Evolutionary conservation across 352 stramenopile genomes (phyloP).

Genomic region (Phytophthora pisi): DNA sequence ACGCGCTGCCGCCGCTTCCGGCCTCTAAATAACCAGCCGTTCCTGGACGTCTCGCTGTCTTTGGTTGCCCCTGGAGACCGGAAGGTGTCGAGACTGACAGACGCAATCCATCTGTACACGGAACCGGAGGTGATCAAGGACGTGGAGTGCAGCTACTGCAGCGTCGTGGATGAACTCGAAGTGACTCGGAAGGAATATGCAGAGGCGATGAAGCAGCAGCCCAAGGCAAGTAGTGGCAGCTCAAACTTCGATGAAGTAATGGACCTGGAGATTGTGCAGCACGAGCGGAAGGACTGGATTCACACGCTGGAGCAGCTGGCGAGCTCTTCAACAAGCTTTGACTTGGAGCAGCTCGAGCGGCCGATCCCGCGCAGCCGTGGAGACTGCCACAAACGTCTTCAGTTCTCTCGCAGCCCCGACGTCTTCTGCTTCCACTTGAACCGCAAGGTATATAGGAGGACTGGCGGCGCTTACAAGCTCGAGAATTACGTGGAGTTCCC

Average conservation of each 20-base stretch:
- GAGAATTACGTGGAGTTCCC: conserved; percentile 84
- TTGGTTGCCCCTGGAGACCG: conserved; percentile 45
- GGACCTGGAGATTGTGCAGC: conserved; percentile 57
- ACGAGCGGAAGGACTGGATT: conserved; percentile 73
- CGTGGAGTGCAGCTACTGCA: conserved; percentile 82
- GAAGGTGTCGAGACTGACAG: conserved; percentile 50
- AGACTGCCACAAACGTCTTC: conserved; percentile 68
- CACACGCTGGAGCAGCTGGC: conserved; percentile 57
- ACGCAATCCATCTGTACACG: conserved; percentile 72
- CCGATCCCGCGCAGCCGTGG: conserved; percentile 46
- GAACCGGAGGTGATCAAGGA: conserved; percentile 70
- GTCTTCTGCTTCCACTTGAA: conserved; percentile 91
- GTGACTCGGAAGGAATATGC: conserved; percentile 43
- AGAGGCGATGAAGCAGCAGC: conserved; percentile 26
- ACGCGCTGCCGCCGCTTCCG: conserved; percentile 63
- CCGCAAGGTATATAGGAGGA: conserved; percentile 83
- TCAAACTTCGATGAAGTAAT: conserved; percentile 31
- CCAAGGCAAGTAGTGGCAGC: not conserved
- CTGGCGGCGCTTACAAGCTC: conserved; percentile 73
- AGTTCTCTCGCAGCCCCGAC: conserved; percentile 81
- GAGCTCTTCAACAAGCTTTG: conserved; percentile 30
- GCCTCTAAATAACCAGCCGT: conserved; percentile 76
- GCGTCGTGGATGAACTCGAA: conserved; percentile 56
- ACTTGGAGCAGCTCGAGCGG: conserved; percentile 48
- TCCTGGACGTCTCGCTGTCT: conserved; percentile 81